These are phyloP conservation scores for Backusella luteola DNA, from an alignment of 192 early-diverging fungal genomes.

Conservation along the genomic window DNA sequence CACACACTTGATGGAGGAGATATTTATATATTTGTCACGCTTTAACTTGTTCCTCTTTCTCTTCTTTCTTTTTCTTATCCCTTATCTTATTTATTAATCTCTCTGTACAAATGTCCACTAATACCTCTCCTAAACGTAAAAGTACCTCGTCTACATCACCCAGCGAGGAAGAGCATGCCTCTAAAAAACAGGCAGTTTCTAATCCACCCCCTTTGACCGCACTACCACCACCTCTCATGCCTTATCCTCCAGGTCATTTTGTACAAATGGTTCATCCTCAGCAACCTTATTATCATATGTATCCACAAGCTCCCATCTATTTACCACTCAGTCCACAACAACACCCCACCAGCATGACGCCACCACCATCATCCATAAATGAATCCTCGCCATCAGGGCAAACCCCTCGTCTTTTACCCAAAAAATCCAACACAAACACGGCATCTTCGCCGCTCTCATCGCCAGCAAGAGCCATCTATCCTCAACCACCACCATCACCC, in stretches of 20 bases:
- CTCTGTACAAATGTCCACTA: not conserved
- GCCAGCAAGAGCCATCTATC: not conserved
- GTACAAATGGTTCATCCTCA: conserved; percentile 7
- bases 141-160: not conserved
- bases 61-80: not conserved
- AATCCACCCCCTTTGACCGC: not conserved
- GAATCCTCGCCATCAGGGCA: not conserved
- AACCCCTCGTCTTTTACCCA: not conserved
- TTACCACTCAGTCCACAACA: conserved; percentile 13
- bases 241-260: conserved; percentile 6
- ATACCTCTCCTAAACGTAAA: conserved; percentile 6
- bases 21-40: not conserved
- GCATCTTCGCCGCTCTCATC: not conserved
- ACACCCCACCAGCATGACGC: conserved; percentile 1
- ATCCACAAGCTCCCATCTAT: conserved; percentile 6
- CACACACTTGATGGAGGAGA: not conserved
- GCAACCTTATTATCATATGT: conserved; percentile 15
- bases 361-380: not conserved
- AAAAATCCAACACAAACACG: not conserved
- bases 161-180: not conserved
- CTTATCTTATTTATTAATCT: not conserved
- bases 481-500: not conserved
- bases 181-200: not conserved
- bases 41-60: not conserved
- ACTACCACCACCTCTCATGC: conserved; percentile 13